These are phyloP conservation scores for Hypoxylon rubiginosum DNA, from an alignment of 2,329 filamentous ascomycete species.

Conservation along the genomic window DNA sequence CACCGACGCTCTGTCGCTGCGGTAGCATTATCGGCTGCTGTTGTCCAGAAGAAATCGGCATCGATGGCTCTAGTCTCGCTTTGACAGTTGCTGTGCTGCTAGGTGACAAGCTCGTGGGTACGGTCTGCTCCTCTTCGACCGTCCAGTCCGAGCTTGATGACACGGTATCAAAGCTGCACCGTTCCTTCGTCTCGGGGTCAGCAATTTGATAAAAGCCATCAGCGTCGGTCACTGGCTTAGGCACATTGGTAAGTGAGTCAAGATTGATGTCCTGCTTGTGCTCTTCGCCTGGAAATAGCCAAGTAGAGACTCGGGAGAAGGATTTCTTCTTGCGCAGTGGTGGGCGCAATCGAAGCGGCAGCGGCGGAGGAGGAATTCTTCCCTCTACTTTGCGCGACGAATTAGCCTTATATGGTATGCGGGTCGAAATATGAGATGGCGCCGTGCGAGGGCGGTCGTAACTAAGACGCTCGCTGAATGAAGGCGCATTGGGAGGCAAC, in stretches of 20 bases:
- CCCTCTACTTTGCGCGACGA: conserved; percentile 54
- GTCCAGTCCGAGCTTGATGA: conserved; percentile 67
- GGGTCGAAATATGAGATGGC: conserved; percentile 52
- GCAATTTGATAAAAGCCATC: conserved; percentile 73
- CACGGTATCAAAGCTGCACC: conserved; percentile 61
- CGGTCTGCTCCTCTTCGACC: conserved; percentile 58
- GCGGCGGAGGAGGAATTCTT: conserved; percentile 65
- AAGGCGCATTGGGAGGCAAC: conserved; percentile 68
- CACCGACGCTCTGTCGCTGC: conserved; percentile 60
- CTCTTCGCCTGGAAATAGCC: conserved; percentile 61
- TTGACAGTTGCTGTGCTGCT: conserved; percentile 61
- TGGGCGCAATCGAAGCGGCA: conserved; percentile 71
- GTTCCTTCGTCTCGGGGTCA: conserved; percentile 50
- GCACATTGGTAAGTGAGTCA: conserved; percentile 68
- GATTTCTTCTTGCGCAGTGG: conserved; percentile 76
- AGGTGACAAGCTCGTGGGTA: conserved; percentile 65
- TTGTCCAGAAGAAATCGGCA: conserved; percentile 44
- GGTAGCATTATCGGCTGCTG: conserved; percentile 46
- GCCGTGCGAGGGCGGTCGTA: conserved; percentile 58
- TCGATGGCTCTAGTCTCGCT: conserved; percentile 54
- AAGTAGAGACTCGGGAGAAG: conserved; percentile 72
- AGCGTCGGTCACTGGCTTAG: conserved; percentile 63
- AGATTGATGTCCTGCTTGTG: conserved; percentile 58
- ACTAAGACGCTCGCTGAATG: conserved; percentile 69
- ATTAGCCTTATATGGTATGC: conserved; percentile 54